Base-by-base conservation (phyloP, 805 yeast species). In the Candida cerambycidarum region DNA sequence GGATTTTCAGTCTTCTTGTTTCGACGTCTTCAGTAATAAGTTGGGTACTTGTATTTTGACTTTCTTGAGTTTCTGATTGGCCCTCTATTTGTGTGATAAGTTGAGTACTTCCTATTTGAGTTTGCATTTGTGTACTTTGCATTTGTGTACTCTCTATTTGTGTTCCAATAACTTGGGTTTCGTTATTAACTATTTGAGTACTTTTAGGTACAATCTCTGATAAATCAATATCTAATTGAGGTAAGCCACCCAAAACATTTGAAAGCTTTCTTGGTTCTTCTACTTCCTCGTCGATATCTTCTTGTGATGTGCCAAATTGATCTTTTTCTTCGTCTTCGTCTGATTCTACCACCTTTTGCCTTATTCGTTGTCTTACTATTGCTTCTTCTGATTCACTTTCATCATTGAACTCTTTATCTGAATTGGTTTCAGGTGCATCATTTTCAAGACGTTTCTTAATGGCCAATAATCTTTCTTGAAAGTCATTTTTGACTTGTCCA, bases 181-280 rank as follows among this genome's bases (percentile, higher is more conserved):
- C 21, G 12, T 13, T 16, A n/a, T 21, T 4, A 23, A 21, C 40
- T 15, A 24, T 15, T 38, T 37, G 41, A 10, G 37, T 32, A 11
- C 23, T 36, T 28, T 38, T 18, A 14, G 43, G 43, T 16, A 16
- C 38, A 29, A 47, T 49, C 13, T 51, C 56, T 29, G 38, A 43
- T 28, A 35, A 51, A 40, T 56, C 59, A 3, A 54, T 33, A 5
- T 47, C 56, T 35, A 69, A 54, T 46, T 69, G 73, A 1, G 74
- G 75, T 15, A 69, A 57, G 25, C 39, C 23, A 16, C 23, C 23
- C n/a, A n/a, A n/a, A 8, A 25, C n/a, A 25, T 36, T 30, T 13
- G 17, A 14, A 13, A 6, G 13, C 4, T 25, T 5, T 25, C 6
- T 21, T 21, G 5, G 29, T 25, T 25, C 29, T 9, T 25, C 29